These are phyloP conservation scores for Rhizopogon vesiculosus DNA, from an alignment of 768 basidiomycete species.

Conservation along the genomic window DNA sequence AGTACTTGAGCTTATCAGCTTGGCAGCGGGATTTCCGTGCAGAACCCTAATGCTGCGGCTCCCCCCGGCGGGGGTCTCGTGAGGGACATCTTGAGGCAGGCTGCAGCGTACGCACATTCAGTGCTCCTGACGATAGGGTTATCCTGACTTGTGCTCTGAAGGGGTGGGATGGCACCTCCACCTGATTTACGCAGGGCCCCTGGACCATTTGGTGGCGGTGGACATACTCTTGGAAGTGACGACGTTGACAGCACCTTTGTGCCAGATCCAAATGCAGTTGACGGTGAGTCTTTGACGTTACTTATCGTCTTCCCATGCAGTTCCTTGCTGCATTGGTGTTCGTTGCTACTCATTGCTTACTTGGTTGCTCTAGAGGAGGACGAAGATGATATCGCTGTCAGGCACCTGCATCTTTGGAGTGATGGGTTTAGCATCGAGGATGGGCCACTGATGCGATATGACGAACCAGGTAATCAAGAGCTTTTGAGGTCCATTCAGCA, in stretches of 20 bases:
- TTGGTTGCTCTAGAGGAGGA: constrained; percentile 9
- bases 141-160: neutral
- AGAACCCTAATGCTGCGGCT: constrained; percentile 63
- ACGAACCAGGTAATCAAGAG: constrained; percentile 66
- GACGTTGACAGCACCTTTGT: constrained; percentile 76
- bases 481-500: constrained; percentile 73
- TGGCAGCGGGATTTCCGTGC: constrained; percentile 77
- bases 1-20: neutral
- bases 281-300: constrained; percentile 9
- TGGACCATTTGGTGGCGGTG: constrained; percentile 58
- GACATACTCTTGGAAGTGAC: constrained; percentile 85
- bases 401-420: constrained; percentile 87
- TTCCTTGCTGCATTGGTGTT: neutral
- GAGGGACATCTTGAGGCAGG: constrained; percentile 71
- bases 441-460: constrained; percentile 79
- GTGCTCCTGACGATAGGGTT: neutral
- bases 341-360: neutral
- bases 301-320: neutral
- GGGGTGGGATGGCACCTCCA: constrained; percentile 15
- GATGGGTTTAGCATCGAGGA: constrained; percentile 92
- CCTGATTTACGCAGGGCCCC: constrained; percentile 10
- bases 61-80: constrained; percentile 58
- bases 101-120: constrained; percentile 59
- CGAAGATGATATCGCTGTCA: constrained; percentile 55
- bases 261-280: constrained; percentile 60